Evolutionary conservation across 768 basidiomycete genomes (phyloP), one percentile per base, ranked within the genome.

Genomic region (Termitomyces sp.): DNA sequence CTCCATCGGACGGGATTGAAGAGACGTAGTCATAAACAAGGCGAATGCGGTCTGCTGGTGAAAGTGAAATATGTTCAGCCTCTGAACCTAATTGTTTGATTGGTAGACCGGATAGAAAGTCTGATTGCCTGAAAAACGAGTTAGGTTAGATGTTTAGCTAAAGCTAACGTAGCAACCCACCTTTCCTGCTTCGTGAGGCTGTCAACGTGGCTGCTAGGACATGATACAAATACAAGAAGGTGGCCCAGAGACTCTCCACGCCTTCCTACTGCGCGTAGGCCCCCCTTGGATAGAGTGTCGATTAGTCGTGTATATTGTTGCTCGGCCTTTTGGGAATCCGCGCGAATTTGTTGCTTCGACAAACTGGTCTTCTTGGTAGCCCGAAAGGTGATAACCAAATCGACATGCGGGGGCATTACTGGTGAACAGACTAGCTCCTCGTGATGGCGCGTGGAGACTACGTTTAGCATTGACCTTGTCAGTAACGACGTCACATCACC

Each of bases 11-110:
- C 0, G 80, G 77, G 0, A 84, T 84, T 1, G 89, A 84, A 3
- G 92, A 86, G 62, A 95, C 78, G 70, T 88, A 89, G 7, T 80
- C 70, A 67, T 94, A 79, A 0, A 94, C 81, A 35, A 94, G 83
- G n/a, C 93, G 86, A 22, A 95, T 76, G n/a, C 89, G 84, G 68
- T 94, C 90, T 1, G 92, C 87, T 6, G 90, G 83, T 0, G 84
- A 84, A 33, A 91, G 74, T 0, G 82, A 74, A 3, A 75, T 75
- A 2, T 75, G 72, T 57, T 81, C 79, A 22, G 80, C 70, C 39
- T 81, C 80, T 33, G 75, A 71, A 6, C 80, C 75, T 18, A 84
- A 67, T 55, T 79, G 78, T 45, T 77, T 78, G 59, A 80, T 81
- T n/a, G 86, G 89, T 33, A 95, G 76, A 13, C 89, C 88, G 52